phyloP scores from a whole-genome alignment of 805 yeast species.

The Priceomyces castillae region DNA sequence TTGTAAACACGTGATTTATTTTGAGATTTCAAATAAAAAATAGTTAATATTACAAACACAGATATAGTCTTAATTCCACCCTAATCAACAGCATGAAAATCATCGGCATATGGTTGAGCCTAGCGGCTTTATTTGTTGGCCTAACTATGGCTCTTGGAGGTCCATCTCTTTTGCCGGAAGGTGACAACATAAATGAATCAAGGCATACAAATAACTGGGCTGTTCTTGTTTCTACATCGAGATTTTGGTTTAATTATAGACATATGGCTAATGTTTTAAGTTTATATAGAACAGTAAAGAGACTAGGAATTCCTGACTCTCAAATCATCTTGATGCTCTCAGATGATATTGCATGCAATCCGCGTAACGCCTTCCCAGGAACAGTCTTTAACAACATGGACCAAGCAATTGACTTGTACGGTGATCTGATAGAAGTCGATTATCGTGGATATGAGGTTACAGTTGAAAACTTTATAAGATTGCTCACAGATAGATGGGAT shows the following conservation, averaged over 20 bases:
- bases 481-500: slow-evolving; percentile 94
- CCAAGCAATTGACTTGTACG: slow-evolving; percentile 88
- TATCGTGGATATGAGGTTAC: slow-evolving; percentile 98
- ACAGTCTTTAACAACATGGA: slow-evolving; percentile 93
- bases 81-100: background rate
- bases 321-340: slow-evolving; percentile 94
- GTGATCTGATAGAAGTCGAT: slow-evolving; percentile 93
- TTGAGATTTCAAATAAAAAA: no score
- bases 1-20: background rate
- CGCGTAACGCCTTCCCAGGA: slow-evolving; percentile 94
- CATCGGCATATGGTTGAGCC: background rate
- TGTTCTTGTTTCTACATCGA: slow-evolving; percentile 88
- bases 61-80: no score
- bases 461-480: slow-evolving; percentile 90
- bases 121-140: background rate
- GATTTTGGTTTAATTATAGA: slow-evolving; percentile 98
- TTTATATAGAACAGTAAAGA: slow-evolving; percentile 91
- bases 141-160: background rate
- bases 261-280: slow-evolving; percentile 96
- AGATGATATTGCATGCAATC: slow-evolving; percentile 96
- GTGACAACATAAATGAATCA: slow-evolving; percentile 26
- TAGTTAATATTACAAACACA: no score
- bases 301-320: slow-evolving; percentile 96
- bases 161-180: slow-evolving; percentile 8
- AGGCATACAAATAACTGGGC: slow-evolving; percentile 75